Evolutionary conservation across 2,329 filamentous ascomycete species (phyloP).

Genomic region (Sphaerostilbella broomeana): DNA sequence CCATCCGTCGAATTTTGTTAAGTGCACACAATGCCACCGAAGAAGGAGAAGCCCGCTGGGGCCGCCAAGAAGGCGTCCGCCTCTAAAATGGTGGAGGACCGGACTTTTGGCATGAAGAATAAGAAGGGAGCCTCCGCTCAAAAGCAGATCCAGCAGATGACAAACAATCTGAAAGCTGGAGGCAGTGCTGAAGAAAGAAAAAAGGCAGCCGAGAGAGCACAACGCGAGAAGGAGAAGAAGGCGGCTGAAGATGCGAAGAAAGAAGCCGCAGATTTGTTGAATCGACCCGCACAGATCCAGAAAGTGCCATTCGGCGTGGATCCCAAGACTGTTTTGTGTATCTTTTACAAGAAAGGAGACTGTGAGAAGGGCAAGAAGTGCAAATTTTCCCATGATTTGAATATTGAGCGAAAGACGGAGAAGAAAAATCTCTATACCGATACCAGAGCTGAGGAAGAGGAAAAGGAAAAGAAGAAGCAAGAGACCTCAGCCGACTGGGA

Average conservation of each 20-base stretch:
- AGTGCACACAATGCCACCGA: slow-evolving; percentile 64
- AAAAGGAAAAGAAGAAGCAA: slow-evolving; percentile 72
- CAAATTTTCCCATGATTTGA: slow-evolving; percentile 92
- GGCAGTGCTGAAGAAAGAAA: slow-evolving; percentile 84
- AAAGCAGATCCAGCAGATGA: slow-evolving; percentile 81
- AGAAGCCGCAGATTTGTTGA: slow-evolving; percentile 75
- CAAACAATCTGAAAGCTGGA: slow-evolving; percentile 63
- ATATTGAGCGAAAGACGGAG: slow-evolving; percentile 82
- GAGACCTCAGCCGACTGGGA: slow-evolving; percentile 97
- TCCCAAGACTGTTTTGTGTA: slow-evolving; percentile 92
- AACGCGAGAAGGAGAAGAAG: slow-evolving; percentile 79
- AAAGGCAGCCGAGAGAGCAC: slow-evolving; percentile 60
- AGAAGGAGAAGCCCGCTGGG: slow-evolving; percentile 49
- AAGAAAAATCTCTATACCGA: slow-evolving; percentile 93
- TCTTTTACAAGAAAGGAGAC: slow-evolving; percentile 94
- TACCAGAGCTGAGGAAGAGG: slow-evolving; percentile 60
- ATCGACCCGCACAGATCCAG: slow-evolving; percentile 90
- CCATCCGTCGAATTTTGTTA: slow-evolving; percentile 23
- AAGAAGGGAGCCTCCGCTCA: slow-evolving; percentile 93
- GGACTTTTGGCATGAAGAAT: slow-evolving; percentile 99
- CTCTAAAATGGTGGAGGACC: slow-evolving; percentile 73
- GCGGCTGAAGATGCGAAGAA: slow-evolving; percentile 78
- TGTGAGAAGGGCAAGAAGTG: slow-evolving; percentile 98
- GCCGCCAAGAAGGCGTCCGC: slow-evolving; percentile 50
- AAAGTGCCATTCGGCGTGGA: slow-evolving; percentile 98